Conservation (phyloP, 192 early-diverging fungal species). For the Phycomyces blakesleeanus region DNA sequence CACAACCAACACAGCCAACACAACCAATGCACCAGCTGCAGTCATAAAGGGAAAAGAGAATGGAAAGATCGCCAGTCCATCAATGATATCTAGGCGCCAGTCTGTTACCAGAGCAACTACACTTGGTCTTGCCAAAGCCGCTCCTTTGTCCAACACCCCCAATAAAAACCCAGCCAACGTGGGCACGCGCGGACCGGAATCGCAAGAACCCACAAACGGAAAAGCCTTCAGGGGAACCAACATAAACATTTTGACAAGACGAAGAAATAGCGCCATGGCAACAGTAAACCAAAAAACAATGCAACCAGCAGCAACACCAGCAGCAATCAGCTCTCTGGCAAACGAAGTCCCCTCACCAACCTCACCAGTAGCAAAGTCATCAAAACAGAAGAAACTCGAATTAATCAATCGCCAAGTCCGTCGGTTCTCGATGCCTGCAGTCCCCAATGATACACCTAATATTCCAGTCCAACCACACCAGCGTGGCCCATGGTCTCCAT, state of each 20-base stretch:
- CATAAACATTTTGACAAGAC: neutral
- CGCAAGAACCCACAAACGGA: neutral
- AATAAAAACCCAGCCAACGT: neutral
- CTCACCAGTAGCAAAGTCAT: neutral
- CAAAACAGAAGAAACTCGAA: conserved; percentile 1
- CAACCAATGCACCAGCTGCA: neutral
- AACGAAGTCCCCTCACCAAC: neutral
- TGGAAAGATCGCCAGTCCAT: neutral
- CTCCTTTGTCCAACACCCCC: neutral
- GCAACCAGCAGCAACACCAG: neutral
- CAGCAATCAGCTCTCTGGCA: neutral
- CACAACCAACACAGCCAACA: neutral
- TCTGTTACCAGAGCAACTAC: neutral
- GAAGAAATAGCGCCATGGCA: neutral
- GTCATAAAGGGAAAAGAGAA: neutral
- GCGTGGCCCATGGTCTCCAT: neutral
- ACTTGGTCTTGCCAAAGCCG: neutral
- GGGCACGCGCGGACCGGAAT: neutral
- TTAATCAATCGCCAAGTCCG: neutral
- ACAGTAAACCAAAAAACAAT: too few relatives aligned
- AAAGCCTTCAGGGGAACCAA: neutral
- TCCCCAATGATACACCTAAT: neutral
- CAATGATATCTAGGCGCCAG: neutral
- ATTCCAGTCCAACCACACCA: neutral
- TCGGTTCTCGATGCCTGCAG: neutral